Conservation (phyloP, 2,329 filamentous ascomycete species). For the Pseudogymnoascus destructans region DNA sequence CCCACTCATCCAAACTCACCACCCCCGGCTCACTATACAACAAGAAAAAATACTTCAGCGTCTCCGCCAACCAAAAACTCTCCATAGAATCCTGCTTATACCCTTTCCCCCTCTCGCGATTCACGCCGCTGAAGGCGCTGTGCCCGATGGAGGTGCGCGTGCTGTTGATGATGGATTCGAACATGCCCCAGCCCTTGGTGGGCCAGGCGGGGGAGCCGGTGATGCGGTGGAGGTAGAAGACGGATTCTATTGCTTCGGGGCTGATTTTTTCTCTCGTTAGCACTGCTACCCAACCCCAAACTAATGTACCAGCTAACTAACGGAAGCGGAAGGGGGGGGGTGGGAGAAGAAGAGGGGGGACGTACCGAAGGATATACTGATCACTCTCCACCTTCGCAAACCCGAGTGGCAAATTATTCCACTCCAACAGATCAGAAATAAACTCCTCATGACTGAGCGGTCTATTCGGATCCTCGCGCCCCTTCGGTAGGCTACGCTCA, state of each 20-base stretch:
- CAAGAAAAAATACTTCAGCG: constrained; percentile 83
- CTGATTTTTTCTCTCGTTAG: constrained; percentile 31
- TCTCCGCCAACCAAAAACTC: constrained; percentile 85
- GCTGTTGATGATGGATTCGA: constrained; percentile 51
- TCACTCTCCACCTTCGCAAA: constrained; percentile 34
- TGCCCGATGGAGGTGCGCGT: constrained; percentile 56
- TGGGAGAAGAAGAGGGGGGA: constrained; percentile 22
- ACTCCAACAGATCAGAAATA: constrained; percentile 31
- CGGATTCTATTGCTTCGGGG: constrained; percentile 75
- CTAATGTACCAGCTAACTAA: constrained; percentile 7
- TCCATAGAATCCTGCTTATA: constrained; percentile 56
- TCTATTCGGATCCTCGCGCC: neutral
- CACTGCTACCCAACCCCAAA: neutral
- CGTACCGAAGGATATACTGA: constrained; percentile 51
- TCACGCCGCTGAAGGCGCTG: constrained; percentile 56
- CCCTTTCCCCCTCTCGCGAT: constrained; percentile 28
- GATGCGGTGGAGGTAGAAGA: constrained; percentile 85
- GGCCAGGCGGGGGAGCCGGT: constrained; percentile 64
- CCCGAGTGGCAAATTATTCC: constrained; percentile 36
- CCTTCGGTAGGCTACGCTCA: neutral
- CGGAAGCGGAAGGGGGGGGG: constrained; percentile 16
- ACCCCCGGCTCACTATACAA: constrained; percentile 56
- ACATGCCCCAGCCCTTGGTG: constrained; percentile 82
- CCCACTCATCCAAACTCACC: constrained; percentile 53
- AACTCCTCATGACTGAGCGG: constrained; percentile 40